phyloP scores from a whole-genome alignment of 2,329 filamentous ascomycete genomes.

The Fusarium mangiferae region DNA sequence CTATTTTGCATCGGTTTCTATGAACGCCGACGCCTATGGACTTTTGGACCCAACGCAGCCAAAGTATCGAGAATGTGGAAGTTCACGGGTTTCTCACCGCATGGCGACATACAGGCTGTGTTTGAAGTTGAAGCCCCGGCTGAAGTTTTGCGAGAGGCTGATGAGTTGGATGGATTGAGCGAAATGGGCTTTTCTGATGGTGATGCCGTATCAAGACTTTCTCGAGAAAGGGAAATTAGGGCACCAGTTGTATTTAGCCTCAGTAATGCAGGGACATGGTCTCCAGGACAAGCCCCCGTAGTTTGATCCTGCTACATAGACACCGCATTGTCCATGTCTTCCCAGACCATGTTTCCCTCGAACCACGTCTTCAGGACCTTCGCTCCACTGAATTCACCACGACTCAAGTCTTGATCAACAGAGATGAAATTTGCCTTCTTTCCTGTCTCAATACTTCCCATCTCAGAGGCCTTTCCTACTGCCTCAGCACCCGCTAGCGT shows the following conservation, averaged over 20 bases:
- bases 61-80: constrained; percentile 42
- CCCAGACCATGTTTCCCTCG: background rate
- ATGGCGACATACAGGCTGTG: constrained; percentile 68
- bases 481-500: background rate
- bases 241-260: constrained; percentile 1
- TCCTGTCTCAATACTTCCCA: background rate
- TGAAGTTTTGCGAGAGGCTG: constrained; percentile 1
- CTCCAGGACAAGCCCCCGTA: background rate
- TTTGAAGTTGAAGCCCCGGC: constrained; percentile 67
- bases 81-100: constrained; percentile 61
- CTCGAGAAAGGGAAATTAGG: constrained; percentile 5
- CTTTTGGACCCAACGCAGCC: fast-evolving
- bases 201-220: constrained; percentile 9
- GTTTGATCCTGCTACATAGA: background rate
- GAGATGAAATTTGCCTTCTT: background rate
- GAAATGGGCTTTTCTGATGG: constrained; percentile 24
- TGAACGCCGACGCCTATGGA: constrained; percentile 56
- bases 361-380: background rate
- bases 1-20: constrained; percentile 68
- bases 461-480: background rate
- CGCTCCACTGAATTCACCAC: background rate
- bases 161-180: constrained; percentile 14
- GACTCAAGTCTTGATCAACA: background rate
- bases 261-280: background rate
- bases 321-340: background rate